Percentiles rank a stretch among this genome's conserved stretches.
Evolutionary conservation across 148 eudicot species (phyloP).

Genomic region (Heliamphora exappendiculata): DNA sequence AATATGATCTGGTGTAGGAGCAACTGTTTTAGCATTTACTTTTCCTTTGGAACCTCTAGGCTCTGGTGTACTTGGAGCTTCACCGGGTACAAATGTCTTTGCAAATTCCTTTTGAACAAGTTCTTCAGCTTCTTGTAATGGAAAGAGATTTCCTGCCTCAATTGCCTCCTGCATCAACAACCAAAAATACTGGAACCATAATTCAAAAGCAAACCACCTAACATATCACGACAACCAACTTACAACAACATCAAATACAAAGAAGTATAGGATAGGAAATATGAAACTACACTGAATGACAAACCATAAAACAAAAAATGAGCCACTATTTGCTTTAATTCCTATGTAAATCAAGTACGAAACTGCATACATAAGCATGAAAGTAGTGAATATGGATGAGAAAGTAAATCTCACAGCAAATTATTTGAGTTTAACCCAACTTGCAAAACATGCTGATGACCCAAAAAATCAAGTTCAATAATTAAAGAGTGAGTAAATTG

Average conservation of each 20-base stretch:
- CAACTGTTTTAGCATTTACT: conserved; percentile 47
- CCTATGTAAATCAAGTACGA: neutral
- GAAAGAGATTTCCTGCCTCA: conserved; percentile 72
- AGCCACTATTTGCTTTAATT: no score
- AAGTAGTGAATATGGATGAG: no score
- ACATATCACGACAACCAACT: neutral
- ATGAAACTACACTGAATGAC: neutral
- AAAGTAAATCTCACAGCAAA: no score
- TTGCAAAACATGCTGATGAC: no score
- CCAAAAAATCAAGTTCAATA: no score
- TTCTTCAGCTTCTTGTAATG: conserved; percentile 89
- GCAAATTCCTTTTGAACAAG: conserved; percentile 55
- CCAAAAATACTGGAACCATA: neutral
- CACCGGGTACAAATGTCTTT: conserved; percentile 61
- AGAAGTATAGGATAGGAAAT: neutral
- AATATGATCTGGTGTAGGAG: conserved; percentile 96
- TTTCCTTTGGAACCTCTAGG: conserved; percentile 64
- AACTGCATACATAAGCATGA: neutral
- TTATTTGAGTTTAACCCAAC: no score
- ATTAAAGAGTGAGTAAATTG: no score
- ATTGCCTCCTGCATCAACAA: conserved; percentile 48
- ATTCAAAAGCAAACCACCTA: neutral
- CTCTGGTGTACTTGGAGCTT: conserved; percentile 41
- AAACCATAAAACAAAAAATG: neutral
- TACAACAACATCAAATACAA: neutral